A percentile compares a stretch with the other conserved stretches of the same genome.
Conservation (phyloP, 371 early-diverging fungal genomes). For the Fennellomyces sp. region DNA sequence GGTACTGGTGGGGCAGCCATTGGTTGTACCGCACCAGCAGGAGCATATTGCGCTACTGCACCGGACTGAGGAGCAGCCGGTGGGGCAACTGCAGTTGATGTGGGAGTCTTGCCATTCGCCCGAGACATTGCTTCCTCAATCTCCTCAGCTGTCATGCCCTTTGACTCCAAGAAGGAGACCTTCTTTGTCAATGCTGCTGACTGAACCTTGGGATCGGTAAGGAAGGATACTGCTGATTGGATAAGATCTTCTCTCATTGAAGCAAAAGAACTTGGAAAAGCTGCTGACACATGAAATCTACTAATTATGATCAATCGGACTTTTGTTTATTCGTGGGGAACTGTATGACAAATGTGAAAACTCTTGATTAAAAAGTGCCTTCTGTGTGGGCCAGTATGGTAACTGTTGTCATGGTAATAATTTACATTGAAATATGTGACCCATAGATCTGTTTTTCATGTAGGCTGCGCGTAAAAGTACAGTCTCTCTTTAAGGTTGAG, state of each 20-base stretch:
- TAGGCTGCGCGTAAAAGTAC: no score
- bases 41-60: slow-evolving; percentile 17
- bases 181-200: slow-evolving; percentile 86
- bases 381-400: no score
- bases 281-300: background rate
- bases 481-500: no score
- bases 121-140: slow-evolving; percentile 89
- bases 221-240: slow-evolving; percentile 87
- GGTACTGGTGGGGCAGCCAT: slow-evolving; percentile 60
- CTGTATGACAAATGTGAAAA: background rate
- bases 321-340: slow-evolving; percentile 1
- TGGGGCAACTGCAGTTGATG: slow-evolving; percentile 22
- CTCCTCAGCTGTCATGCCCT: slow-evolving; percentile 91
- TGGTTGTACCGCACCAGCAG: slow-evolving; percentile 19
- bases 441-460: no score
- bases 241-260: slow-evolving; percentile 81
- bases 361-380: background rate
- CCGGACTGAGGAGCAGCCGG: slow-evolving; percentile 17
- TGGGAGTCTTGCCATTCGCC: slow-evolving; percentile 45
- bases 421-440: no score
- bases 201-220: slow-evolving; percentile 92
- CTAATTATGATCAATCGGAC: background rate
- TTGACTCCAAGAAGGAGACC: slow-evolving; percentile 92
- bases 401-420: no score
- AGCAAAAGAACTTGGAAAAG: background rate